Percentiles rank a stretch among this genome's conserved stretches.
Evolutionary conservation across 345 rosid species (phyloP).

Genomic region (Chamaenerion angustifolium): DNA sequence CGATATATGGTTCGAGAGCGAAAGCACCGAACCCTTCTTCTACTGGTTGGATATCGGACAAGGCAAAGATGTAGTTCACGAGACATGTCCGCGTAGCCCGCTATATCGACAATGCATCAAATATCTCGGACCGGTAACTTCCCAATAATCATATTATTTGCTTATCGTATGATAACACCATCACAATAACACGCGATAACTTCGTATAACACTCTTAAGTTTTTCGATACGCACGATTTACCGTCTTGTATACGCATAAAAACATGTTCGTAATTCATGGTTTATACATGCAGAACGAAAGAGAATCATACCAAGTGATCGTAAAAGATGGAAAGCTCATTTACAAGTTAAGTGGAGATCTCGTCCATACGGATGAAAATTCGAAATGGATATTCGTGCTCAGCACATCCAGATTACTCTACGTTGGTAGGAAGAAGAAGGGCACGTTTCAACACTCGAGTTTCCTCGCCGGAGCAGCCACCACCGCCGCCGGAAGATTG

Average conservation of each 20-base stretch:
- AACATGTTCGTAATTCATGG: too few relatives aligned
- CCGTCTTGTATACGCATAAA: too few relatives aligned
- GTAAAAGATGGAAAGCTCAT: conserved; percentile 43
- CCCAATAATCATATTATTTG: not conserved
- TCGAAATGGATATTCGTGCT: conserved; percentile 61
- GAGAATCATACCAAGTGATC: conserved; percentile 36
- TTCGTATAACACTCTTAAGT: too few relatives aligned
- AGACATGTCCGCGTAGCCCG: conserved; percentile 29
- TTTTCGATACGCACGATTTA: too few relatives aligned
- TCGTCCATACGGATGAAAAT: conserved; percentile 26
- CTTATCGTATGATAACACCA: not conserved
- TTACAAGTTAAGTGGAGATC: conserved; percentile 16
- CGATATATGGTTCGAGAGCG: conserved; percentile 43
- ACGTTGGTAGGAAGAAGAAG: conserved; percentile 52
- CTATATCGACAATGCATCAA: conserved; percentile 42
- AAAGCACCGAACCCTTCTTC: conserved; percentile 53
- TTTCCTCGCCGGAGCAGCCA: conserved; percentile 55
- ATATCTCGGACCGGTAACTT: conserved; percentile 54
- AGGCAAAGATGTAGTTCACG: conserved; percentile 38
- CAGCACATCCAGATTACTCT: conserved; percentile 40
- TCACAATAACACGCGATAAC: too few relatives aligned
- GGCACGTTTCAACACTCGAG: conserved; percentile 64
- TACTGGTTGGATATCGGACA: conserved; percentile 70
- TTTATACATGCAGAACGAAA: conserved; percentile 46
- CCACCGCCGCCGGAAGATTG: conserved; percentile 57